These are phyloP conservation scores for Acer saccharum DNA, from an alignment of 345 rosid species.

Conservation along the genomic window DNA sequence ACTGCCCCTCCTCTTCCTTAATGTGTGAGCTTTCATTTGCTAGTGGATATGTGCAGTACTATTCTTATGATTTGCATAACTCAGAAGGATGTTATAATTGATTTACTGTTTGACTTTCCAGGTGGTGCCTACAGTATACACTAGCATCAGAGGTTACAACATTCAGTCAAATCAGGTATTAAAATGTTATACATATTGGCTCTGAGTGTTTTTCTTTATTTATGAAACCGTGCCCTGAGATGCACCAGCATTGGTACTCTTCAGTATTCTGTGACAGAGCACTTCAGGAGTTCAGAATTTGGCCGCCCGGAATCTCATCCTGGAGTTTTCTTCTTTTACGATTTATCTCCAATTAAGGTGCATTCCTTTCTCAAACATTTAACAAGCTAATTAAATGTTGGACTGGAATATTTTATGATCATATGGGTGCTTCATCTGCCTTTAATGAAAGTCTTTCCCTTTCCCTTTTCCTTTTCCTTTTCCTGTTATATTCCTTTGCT, in stretches of 20 bases:
- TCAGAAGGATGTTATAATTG: neutral
- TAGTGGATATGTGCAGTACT: neutral
- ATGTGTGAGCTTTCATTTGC: neutral
- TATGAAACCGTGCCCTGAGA: conserved; percentile 17
- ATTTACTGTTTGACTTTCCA: conserved; percentile 37
- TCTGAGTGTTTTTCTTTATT: conserved; percentile 14
- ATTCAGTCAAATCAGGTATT: conserved; percentile 79
- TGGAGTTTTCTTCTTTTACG: conserved; percentile 91
- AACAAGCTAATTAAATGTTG: conserved; percentile 3
- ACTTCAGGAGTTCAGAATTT: conserved; percentile 58
- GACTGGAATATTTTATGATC: neutral
- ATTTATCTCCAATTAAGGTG: conserved; percentile 93
- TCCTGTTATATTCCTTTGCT: too few species aligned
- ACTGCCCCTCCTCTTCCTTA: neutral
- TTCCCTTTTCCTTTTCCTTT: neutral
- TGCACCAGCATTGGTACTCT: conserved; percentile 5
- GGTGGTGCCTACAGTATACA: conserved; percentile 89
- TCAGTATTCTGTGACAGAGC: conserved; percentile 91
- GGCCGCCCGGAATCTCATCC: conserved; percentile 48
- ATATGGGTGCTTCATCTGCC: conserved; percentile 9
- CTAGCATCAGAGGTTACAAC: conserved; percentile 58
- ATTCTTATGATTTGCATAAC: neutral
- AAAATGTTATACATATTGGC: neutral
- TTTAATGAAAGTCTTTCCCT: neutral
- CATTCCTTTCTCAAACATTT: conserved; percentile 6